Conservation (phyloP, 495 filamentous ascomycete species). For the Pyronema omphalodes region DNA sequence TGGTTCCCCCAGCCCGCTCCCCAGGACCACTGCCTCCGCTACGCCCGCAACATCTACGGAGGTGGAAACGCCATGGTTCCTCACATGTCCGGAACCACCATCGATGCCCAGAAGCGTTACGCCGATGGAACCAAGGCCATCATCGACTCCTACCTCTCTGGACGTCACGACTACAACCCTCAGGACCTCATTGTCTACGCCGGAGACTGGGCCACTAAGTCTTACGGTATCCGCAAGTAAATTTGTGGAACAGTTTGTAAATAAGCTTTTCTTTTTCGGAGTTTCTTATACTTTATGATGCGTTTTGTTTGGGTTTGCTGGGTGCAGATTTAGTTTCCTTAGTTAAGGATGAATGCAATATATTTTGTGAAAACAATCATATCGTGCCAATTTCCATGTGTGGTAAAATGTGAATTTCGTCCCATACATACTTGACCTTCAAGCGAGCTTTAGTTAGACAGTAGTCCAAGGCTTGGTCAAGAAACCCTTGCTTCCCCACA, state of each 20-base stretch:
- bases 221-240: constrained; percentile 68
- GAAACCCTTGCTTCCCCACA: background rate
- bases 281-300: background rate
- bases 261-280: background rate
- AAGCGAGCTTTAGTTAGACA: background rate
- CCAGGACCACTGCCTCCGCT: constrained; percentile 81
- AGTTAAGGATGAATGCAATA: background rate
- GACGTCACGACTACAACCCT: constrained; percentile 66
- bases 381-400: background rate
- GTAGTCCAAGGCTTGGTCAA: background rate
- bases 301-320: background rate
- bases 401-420: background rate
- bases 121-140: constrained; percentile 78
- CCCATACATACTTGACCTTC: background rate
- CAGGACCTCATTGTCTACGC: constrained; percentile 84
- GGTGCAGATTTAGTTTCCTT: background rate
- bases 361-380: background rate
- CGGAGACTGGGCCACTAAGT: constrained; percentile 90
- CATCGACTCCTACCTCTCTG: constrained; percentile 74
- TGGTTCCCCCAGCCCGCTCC: constrained; percentile 90
- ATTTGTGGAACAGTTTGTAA: constrained; percentile 15
- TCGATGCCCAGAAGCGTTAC: constrained; percentile 94
- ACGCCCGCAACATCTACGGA: constrained; percentile 83
- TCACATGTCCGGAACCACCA: constrained; percentile 93
- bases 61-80: constrained; percentile 97